phyloP scores from a whole-genome alignment of 148 eudicot species.

The Oxyria digyna region DNA sequence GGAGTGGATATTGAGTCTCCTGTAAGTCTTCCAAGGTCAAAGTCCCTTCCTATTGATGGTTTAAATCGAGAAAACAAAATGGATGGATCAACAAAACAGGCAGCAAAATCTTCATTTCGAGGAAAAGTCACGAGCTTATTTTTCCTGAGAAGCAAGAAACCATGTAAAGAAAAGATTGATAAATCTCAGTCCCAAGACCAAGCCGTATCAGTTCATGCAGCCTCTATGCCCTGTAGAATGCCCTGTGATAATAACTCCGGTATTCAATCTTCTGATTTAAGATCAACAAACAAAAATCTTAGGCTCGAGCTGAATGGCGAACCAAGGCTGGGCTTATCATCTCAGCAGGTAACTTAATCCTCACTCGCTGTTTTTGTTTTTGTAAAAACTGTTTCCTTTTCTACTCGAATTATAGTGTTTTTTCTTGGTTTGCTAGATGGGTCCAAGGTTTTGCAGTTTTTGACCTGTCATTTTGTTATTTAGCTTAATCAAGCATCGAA shows the following conservation, averaged over 20 bases:
- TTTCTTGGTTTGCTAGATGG: neutral
- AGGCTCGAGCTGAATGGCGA: no score
- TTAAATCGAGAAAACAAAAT: constrained; percentile 25
- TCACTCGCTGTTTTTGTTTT: neutral
- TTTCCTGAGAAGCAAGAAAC: constrained; percentile 60
- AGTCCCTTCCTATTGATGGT: constrained; percentile 60
- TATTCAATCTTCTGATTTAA: neutral
- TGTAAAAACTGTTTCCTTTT: neutral
- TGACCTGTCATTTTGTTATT: neutral
- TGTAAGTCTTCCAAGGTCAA: constrained; percentile 54
- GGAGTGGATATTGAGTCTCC: constrained; percentile 28
- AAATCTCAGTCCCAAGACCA: constrained; percentile 24
- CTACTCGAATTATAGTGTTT: neutral
- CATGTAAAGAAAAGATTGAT: constrained; percentile 36
- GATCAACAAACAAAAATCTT: no score
- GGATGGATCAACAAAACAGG: constrained; percentile 17
- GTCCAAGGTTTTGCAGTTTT: neutral
- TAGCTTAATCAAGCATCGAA: neutral
- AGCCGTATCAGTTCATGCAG: neutral
- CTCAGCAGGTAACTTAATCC: constrained; percentile 42
- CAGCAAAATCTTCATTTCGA: constrained; percentile 48
- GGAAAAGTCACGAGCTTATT: constrained; percentile 83
- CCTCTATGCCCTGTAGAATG: no score
- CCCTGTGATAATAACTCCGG: neutral
- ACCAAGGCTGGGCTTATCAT: no score